Percentiles rank a stretch among this genome's conserved stretches.
phyloP scores from a whole-genome alignment of 208 protist genomes.

The Porcisia hertigi region DNA sequence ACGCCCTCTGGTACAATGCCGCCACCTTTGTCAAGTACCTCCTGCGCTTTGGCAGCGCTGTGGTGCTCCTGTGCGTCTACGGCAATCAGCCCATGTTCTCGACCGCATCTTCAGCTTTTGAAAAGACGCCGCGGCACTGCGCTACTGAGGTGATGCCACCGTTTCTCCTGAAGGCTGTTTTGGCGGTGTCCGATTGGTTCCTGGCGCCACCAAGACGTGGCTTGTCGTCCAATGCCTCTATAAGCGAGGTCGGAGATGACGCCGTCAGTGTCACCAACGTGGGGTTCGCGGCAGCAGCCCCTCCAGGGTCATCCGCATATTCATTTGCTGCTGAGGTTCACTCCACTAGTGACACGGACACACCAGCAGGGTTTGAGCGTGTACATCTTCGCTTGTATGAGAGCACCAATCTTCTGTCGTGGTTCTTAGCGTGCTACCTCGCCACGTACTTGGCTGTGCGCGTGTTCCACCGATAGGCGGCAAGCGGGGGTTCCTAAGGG shows the following conservation, averaged over 20 bases:
- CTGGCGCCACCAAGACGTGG: not conserved
- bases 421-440: conserved; percentile 13
- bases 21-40: conserved; percentile 33
- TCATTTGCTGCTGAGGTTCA: not conserved
- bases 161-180: conserved; percentile 4
- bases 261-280: not conserved
- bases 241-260: not conserved
- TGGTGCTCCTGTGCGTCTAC: conserved; percentile 28
- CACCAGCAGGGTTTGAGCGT: not conserved
- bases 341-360: not conserved
- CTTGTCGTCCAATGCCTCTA: not conserved
- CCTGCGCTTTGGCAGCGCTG: conserved; percentile 38
- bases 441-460: conserved; percentile 12
- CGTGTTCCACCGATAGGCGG: not conserved
- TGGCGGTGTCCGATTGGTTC: conserved; percentile 5
- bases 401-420: conserved; percentile 1
- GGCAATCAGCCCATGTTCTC: conserved; percentile 27
- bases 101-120: conserved; percentile 18
- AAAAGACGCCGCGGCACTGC: conserved; percentile 8
- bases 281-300: not conserved
- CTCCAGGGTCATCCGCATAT: not conserved
- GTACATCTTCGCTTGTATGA: not conserved
- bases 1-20: conserved; percentile 19
- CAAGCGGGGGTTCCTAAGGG: not conserved
- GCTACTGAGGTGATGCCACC: conserved; percentile 2